Conservation (phyloP, 1,284 basidiomycete genomes). For the Boletellus deceptivus region DNA sequence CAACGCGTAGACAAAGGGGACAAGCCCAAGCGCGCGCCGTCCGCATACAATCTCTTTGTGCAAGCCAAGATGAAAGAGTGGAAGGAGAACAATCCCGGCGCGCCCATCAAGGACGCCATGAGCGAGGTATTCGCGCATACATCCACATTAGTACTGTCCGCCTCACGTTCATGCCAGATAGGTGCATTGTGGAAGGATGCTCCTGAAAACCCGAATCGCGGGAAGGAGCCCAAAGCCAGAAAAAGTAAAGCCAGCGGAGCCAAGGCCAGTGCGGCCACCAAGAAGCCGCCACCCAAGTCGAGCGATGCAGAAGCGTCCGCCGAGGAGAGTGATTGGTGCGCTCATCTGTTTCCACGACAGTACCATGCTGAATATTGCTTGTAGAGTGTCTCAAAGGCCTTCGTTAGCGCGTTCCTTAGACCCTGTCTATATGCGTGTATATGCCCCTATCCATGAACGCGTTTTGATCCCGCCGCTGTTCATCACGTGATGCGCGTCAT, state of each 20-base stretch:
- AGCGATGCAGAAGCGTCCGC: conserved; percentile 26
- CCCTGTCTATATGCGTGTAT: conserved; percentile 4
- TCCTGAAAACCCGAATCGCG: conserved; percentile 59
- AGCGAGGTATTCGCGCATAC: conserved; percentile 37
- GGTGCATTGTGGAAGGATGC: conserved; percentile 52
- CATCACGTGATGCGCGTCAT: conserved; percentile 19
- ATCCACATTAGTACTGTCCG: background rate
- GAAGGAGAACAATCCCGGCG: conserved; percentile 50
- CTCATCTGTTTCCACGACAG: background rate
- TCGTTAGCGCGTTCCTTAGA: conserved; percentile 15
- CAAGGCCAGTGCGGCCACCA: conserved; percentile 17
- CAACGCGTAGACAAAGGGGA: conserved; percentile 34
- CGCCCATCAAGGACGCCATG: conserved; percentile 51
- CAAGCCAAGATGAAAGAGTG: conserved; percentile 52
- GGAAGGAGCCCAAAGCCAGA: conserved; percentile 42
- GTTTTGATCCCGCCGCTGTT: no score
- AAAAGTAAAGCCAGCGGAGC: conserved; percentile 39
- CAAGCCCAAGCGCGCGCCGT: conserved; percentile 52
- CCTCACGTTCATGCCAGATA: conserved; percentile 40
- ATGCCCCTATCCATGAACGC: no score
- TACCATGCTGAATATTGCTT: background rate
- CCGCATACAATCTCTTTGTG: conserved; percentile 55
- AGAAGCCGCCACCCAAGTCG: conserved; percentile 20
- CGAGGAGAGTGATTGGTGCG: conserved; percentile 25
- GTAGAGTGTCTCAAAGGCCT: conserved; percentile 1